phyloP scores from a whole-genome alignment of 2,329 filamentous ascomycete genomes.

The Aotearoamyces nothofagi region DNA sequence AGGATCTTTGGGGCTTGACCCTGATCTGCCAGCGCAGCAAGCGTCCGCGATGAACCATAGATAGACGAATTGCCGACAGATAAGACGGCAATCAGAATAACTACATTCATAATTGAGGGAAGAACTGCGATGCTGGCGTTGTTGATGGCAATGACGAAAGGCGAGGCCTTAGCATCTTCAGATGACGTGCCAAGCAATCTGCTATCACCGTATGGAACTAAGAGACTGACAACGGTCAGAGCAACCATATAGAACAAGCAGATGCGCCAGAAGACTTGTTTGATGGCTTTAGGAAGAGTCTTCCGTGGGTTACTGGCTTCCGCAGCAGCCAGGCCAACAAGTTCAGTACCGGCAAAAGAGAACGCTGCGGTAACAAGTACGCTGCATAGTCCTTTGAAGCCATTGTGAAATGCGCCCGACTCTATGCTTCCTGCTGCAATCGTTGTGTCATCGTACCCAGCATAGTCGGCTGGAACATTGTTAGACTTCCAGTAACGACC shows the following conservation, averaged over 20 bases:
- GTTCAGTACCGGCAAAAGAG: conserved; percentile 60
- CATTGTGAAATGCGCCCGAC: conserved; percentile 74
- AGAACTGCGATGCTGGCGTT: conserved; percentile 70
- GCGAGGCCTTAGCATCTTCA: conserved; percentile 63
- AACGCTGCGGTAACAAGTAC: conserved; percentile 68
- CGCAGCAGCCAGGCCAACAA: conserved; percentile 62
- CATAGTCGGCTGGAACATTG: too few relatives aligned
- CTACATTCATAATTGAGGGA: conserved; percentile 84
- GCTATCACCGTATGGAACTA: conserved; percentile 59
- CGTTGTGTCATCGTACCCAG: too few relatives aligned
- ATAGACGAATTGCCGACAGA: conserved; percentile 87
- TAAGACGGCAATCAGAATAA: conserved; percentile 80
- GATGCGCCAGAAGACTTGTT: conserved; percentile 93
- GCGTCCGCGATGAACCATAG: conserved; percentile 79
- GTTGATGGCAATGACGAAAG: conserved; percentile 85
- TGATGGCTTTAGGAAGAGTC: conserved; percentile 72
- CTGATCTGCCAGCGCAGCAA: conserved; percentile 81
- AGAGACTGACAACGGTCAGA: conserved; percentile 63
- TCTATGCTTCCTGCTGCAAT: too few relatives aligned
- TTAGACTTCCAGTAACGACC: conserved; percentile 64
- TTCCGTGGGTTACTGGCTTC: conserved; percentile 70
- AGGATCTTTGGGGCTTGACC: conserved; percentile 65
- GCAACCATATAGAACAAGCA: conserved; percentile 80
- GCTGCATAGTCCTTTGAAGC: conserved; percentile 69
- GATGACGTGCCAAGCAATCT: conserved; percentile 42